Conservation (phyloP, 352 stramenopile genomes). For the Pythium myriotylum region DNA sequence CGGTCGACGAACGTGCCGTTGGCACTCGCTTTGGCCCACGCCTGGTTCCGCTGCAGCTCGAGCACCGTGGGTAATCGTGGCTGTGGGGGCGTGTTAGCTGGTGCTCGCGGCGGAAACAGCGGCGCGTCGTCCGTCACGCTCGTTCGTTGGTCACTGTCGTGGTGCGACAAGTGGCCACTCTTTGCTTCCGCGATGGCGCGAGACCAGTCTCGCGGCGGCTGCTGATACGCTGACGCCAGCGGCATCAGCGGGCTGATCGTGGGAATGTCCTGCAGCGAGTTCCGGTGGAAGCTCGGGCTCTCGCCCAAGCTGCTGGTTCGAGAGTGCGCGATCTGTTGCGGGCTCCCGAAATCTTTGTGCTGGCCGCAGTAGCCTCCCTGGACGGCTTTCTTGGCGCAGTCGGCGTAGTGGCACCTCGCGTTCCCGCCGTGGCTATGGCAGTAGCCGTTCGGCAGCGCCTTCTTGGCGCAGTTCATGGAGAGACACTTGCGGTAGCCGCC, state of each 20-base stretch:
- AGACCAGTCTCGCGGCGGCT: conserved; percentile 13
- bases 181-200: conserved; percentile 16
- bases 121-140: background rate
- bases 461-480: conserved; percentile 46
- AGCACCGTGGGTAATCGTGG: conserved; percentile 7
- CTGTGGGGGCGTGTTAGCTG: background rate
- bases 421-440: conserved; percentile 51
- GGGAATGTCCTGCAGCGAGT: conserved; percentile 1
- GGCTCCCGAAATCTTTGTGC: conserved; percentile 29
- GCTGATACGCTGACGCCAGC: background rate
- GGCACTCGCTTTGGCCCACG: background rate
- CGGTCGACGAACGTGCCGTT: background rate
- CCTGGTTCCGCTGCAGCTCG: conserved; percentile 10
- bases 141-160: background rate
- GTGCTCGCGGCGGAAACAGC: background rate
- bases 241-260: conserved; percentile 22
- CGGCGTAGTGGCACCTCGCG: conserved; percentile 32
- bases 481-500: conserved; percentile 58
- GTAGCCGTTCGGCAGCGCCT: conserved; percentile 50
- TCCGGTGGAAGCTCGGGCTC: conserved; percentile 2
- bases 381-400: conserved; percentile 43
- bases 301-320: background rate
- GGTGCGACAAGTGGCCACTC: background rate
- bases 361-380: conserved; percentile 40
- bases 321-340: conserved; percentile 3